These are phyloP conservation scores for Xylaria digitata DNA, from an alignment of 2,329 filamentous ascomycete genomes.

Conservation along the genomic window DNA sequence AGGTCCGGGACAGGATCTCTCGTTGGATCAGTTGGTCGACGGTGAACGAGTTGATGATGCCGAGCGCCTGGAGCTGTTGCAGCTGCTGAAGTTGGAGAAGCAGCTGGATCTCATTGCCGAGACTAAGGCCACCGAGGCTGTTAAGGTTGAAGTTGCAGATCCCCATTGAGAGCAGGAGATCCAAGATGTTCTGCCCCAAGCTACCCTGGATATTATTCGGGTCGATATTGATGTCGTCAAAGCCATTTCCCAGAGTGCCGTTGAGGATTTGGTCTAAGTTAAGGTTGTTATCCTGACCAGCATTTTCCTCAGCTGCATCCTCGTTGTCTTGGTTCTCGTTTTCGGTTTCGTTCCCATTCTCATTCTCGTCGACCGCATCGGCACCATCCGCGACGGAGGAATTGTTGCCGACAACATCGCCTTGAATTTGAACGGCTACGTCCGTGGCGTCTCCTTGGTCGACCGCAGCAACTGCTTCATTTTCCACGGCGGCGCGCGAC, in stretches of 20 bases:
- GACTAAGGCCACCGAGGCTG: constrained; percentile 41
- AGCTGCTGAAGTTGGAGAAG: constrained; percentile 48
- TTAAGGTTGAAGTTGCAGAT: constrained; percentile 46
- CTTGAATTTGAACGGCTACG: constrained; percentile 14
- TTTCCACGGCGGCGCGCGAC: constrained; percentile 35
- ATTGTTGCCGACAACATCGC: constrained; percentile 31
- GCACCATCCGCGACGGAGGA: constrained; percentile 34
- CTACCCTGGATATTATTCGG: constrained; percentile 39
- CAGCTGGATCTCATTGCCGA: constrained; percentile 45
- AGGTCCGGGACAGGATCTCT: constrained; percentile 43
- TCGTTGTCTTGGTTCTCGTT: constrained; percentile 30
- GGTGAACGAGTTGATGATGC: constrained; percentile 42
- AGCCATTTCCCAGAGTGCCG: constrained; percentile 33
- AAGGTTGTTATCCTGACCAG: constrained; percentile 11
- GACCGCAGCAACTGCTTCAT: constrained; percentile 4
- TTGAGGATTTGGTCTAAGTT: constrained; percentile 18
- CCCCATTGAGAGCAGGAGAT: constrained; percentile 44
- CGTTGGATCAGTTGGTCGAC: constrained; percentile 44
- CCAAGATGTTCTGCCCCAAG: constrained; percentile 37
- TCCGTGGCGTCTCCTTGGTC: constrained; percentile 23
- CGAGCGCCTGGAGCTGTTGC: constrained; percentile 45
- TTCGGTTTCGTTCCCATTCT: neutral
- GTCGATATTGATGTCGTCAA: constrained; percentile 39
- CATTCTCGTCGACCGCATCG: constrained; percentile 16
- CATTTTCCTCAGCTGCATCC: constrained; percentile 19